A percentile compares a stretch with the other conserved stretches of the same genome.
phyloP scores from a whole-genome alignment of 176 grass and related monocot genomes.

The Carex littledalei region DNA sequence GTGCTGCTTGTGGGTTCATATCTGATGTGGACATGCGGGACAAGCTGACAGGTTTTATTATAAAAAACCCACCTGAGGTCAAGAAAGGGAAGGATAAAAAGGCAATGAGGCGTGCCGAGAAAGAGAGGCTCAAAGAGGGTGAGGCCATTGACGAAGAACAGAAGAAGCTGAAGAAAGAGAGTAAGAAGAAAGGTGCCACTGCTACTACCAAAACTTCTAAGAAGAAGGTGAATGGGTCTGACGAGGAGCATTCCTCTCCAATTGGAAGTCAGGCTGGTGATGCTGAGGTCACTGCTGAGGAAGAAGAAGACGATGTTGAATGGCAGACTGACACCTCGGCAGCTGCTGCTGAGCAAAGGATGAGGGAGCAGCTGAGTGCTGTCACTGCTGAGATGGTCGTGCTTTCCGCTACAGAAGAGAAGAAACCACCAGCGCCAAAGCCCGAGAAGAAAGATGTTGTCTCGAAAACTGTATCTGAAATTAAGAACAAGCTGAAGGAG shows the following conservation, averaged over 20 bases:
- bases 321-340: conserved; percentile 83
- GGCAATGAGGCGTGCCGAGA: conserved; percentile 81
- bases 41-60: conserved; percentile 62
- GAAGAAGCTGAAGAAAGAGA: conserved; percentile 77
- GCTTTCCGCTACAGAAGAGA: conserved; percentile 35
- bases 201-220: conserved; percentile 25
- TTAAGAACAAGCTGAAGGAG: conserved; percentile 44
- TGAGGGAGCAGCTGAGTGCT: conserved; percentile 68
- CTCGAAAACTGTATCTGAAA: conserved; percentile 27
- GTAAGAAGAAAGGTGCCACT: conserved; percentile 53
- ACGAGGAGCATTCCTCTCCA: conserved; percentile 63
- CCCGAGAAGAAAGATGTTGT: not conserved
- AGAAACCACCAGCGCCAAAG: conserved; percentile 28
- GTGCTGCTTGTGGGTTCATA: conserved; percentile 75
- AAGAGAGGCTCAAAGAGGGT: conserved; percentile 70
- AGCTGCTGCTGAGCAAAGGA: conserved; percentile 61
- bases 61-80: conserved; percentile 64
- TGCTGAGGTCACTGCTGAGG: conserved; percentile 28
- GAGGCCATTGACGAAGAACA: conserved; percentile 81
- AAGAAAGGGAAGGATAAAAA: conserved; percentile 86
- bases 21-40: conserved; percentile 85
- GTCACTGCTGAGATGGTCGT: conserved; percentile 89
- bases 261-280: conserved; percentile 36
- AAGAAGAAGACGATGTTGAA: conserved; percentile 49
- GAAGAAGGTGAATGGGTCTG: conserved; percentile 38